Evolutionary conservation across 768 basidiomycete species (phyloP), one percentile per base, ranked within the genome.

Genomic region (Cystofilobasidium capitatum): DNA sequence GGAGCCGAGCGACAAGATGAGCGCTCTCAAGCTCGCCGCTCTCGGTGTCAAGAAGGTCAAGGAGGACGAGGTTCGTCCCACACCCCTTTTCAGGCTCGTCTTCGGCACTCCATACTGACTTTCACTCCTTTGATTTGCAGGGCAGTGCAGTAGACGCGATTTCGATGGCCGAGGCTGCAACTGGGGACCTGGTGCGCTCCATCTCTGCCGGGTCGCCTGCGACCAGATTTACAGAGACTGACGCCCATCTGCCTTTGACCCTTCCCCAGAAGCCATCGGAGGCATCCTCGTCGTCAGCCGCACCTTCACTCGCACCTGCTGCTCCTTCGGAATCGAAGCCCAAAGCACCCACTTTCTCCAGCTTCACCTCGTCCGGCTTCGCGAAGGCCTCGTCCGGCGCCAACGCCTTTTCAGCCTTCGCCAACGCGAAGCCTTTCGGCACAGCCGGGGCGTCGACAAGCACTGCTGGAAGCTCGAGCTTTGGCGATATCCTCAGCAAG

Each of bases 11-110:
- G 58, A 49, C 14, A 33, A 59, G 49, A 40, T 33, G 51, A 40
- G 66, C 51, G 44, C 24, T 13, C 24, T 36, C 33, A 22, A 29
- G 39, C 59, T 57, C 33, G 66, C 45, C 31, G 44, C 47, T 3
- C 24, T 57, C 45, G 66, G 51, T 26, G 17, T 36, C 33, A 68
- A 68, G 66, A 68, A 68, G 61, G 66, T 62, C 39, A 62, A 60
- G 44, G 66, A 68, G 54, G 65, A 36, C 26, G 66, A 68, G 55
- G 66, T 62, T 9, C 17, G 66, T 62, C 22, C 7, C 9, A 37
- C 26, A 16, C 13, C 37, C 29, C 24, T 0, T 33, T 22, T 42
- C 31, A 31, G 13, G 3, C 62, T 36, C 61, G 17, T 62, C n/a
- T 35, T 35, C n/a, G 35, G 29, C 22, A 47, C 22, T 51, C 62